A percentile compares a stretch with the other conserved stretches of the same genome.
Conservation (phyloP, 2,329 filamentous ascomycete genomes). For the Alternaria solani region DNA sequence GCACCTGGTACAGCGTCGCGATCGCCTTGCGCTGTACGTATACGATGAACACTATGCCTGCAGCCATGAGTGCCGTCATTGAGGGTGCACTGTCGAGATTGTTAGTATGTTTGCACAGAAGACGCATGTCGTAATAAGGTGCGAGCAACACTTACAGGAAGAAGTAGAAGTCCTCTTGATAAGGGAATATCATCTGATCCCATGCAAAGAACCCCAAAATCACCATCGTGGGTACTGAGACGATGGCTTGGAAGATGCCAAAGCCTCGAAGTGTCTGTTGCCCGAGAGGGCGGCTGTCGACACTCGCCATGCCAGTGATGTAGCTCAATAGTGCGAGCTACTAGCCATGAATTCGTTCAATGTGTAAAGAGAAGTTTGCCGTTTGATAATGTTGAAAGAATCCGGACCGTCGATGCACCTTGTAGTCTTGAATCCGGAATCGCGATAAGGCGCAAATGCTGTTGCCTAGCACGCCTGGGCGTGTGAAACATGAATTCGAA, state of each 20-base stretch:
- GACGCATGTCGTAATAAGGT: neutral
- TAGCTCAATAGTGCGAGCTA: neutral
- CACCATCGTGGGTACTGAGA: neutral
- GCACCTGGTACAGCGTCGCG: neutral
- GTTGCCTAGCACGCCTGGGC: neutral
- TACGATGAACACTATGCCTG: slow-evolving; percentile 1
- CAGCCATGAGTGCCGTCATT: slow-evolving; percentile 3
- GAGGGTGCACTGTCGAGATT: neutral
- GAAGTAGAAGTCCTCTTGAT: neutral
- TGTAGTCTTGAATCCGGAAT: neutral
- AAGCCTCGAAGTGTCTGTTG: slow-evolving; percentile 1
- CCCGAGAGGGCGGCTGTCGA: neutral
- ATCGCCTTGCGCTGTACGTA: slow-evolving; percentile 4
- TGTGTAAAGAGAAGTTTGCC: neutral
- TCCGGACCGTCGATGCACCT: neutral
- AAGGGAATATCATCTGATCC: neutral
- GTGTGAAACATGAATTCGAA: neutral
- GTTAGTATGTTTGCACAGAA: neutral
- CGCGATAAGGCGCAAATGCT: neutral
- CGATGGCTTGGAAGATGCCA: slow-evolving; percentile 2
- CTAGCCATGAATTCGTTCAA: neutral
- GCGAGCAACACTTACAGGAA: neutral
- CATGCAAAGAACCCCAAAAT: slow-evolving; percentile 1
- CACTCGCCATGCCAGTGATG: neutral
- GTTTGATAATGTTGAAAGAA: neutral